These are phyloP conservation scores for Aspergillus amoenus DNA, from an alignment of 2,329 filamentous ascomycete genomes.

Conservation along the genomic window DNA sequence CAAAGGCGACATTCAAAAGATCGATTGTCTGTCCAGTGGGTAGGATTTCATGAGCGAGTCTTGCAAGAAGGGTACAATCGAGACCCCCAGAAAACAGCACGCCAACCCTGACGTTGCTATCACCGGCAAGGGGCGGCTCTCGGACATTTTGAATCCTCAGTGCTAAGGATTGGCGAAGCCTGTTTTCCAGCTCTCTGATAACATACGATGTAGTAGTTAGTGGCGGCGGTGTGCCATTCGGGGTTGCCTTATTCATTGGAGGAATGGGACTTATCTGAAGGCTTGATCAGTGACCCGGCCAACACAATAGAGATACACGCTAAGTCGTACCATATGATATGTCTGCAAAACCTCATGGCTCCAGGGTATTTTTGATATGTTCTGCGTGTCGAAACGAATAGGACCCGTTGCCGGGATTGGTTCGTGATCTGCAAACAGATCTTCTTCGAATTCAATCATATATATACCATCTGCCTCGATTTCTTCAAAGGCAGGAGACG, in stretches of 20 bases:
- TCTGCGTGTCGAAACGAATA: conserved; percentile 15
- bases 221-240: conserved; percentile 27
- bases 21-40: conserved; percentile 71
- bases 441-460: conserved; percentile 55
- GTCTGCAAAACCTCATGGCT: conserved; percentile 18
- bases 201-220: conserved; percentile 47
- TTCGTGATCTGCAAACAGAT: background rate
- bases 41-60: conserved; percentile 74
- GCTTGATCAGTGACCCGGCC: conserved; percentile 8
- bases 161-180: conserved; percentile 62
- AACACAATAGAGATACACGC: background rate
- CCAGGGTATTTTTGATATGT: conserved; percentile 31
- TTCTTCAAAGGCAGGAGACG: conserved; percentile 64
- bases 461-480: conserved; percentile 84
- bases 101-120: conserved; percentile 55
- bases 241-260: conserved; percentile 42
- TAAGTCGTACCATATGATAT: conserved; percentile 26
- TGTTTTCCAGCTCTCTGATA: conserved; percentile 54
- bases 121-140: conserved; percentile 45
- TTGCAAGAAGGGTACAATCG: conserved; percentile 85
- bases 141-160: conserved; percentile 68
- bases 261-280: conserved; percentile 44
- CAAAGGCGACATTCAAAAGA: conserved; percentile 92
- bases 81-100: conserved; percentile 92
- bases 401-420: background rate